Percentiles rank a stretch among this genome's conserved stretches.
These are phyloP conservation scores for Plasmodium blacklocki DNA, from an alignment of 169 alveolate genomes.

Conservation along the genomic window DNA sequence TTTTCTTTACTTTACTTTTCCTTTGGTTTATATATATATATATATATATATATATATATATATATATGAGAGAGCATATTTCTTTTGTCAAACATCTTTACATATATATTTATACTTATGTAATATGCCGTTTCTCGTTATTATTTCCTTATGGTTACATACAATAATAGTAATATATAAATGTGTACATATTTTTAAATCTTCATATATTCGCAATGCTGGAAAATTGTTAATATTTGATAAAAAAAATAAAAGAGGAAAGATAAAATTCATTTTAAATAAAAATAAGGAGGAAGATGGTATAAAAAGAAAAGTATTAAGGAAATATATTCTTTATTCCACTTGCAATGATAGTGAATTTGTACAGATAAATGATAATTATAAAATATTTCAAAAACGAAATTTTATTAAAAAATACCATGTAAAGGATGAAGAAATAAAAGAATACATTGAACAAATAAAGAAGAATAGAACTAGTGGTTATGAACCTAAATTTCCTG, in stretches of 20 bases:
- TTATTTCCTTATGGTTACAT: constrained; percentile 16
- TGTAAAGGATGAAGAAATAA: constrained; percentile 65
- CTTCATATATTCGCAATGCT: background rate
- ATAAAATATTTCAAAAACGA: constrained; percentile 37
- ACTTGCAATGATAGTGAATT: background rate
- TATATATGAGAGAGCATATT: background rate
- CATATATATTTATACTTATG: background rate
- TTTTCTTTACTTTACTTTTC: too few relatives aligned
- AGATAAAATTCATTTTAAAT: background rate
- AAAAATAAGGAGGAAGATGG: background rate
- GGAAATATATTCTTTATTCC: background rate
- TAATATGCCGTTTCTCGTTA: constrained; percentile 14
- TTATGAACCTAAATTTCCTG: constrained; percentile 72
- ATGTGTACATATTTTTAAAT: constrained; percentile 16
- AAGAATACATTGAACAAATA: constrained; percentile 31
- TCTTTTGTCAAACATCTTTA: background rate
- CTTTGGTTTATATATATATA: too few relatives aligned
- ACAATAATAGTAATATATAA: constrained; percentile 10
- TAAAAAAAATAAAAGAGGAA: background rate
- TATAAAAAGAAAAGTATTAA: background rate
- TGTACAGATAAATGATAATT: constrained; percentile 8
- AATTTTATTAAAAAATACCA: constrained; percentile 51
- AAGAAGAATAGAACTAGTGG: constrained; percentile 45
- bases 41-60: too few relatives aligned
- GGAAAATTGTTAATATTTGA: background rate